Base-by-base conservation (phyloP, 2,329 filamentous ascomycete species). In the Trichoderma cornu-damae region DNA sequence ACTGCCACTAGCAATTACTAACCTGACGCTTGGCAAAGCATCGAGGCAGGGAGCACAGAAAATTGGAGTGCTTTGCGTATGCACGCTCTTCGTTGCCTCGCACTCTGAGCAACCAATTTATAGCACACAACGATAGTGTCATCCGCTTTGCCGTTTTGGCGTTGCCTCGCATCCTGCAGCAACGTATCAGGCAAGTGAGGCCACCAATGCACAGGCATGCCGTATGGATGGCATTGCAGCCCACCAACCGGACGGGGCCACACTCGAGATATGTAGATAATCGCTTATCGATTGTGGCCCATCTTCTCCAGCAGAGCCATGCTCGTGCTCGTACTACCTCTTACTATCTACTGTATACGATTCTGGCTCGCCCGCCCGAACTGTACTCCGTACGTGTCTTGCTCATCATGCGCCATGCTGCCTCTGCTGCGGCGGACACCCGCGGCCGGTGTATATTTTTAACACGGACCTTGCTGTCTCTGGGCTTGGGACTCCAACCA, bases 401-500 rank as follows among this genome's bases (percentile, higher is more conserved):
- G 56, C 49, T 30, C 56, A 44, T 56, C 37, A 55, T 59, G 50
- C 50, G 43, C 52, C 38, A 42, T 51, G 38, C 52, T 56, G 40
- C 52, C 37, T 48, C 53, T 52, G 49, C 53, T 52, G 49, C 37
- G 38, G 58, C 42, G 43, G 52, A 47, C 30, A 43, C 54, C n/a
- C 30, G 57, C 57, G 57, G 57, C 57, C 51, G 57, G 57, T 49
- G 52, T 26, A 35, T 44, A 18, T 53, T 53, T 54, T 34, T 35
- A 50, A 50, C 57, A 49, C 57, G 48, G 58, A 48, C 57, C 58
- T 63, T 59, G 58, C 43, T 50, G 9, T 40, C 16, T 47, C 30
- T 38, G 47, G n/a, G 34, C 47, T 35, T 28, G 20, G 32, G 11
- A 60, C 61, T 65, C 63, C 65, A 68, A 65, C 60, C 60, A 65